Conservation (phyloP, 768 basidiomycete genomes). For the Rhodotorula kratochvilovae region DNA sequence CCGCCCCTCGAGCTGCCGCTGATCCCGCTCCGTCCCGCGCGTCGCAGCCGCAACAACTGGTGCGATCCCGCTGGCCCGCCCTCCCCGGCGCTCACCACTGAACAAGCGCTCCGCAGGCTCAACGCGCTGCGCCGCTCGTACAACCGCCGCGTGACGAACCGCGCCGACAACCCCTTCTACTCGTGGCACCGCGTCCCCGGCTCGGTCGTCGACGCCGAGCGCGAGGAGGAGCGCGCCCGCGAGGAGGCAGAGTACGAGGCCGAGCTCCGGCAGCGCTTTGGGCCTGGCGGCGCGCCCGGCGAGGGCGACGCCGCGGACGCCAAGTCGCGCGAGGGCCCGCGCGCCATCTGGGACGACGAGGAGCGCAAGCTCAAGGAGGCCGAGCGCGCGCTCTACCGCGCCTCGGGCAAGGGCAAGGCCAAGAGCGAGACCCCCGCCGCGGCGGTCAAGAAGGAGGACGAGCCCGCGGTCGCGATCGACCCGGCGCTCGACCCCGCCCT, state of each 20-base stretch:
- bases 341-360: slow-evolving; percentile 11
- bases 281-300: neutral
- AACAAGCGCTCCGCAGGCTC: slow-evolving; percentile 1
- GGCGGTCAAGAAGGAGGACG: neutral
- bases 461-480: neutral
- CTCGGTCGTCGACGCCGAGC: slow-evolving; percentile 15
- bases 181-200: slow-evolving; percentile 20
- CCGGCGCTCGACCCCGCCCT: neutral
- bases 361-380: slow-evolving; percentile 16
- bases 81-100: neutral
- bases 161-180: slow-evolving; percentile 35
- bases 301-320: neutral
- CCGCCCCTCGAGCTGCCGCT: no score
- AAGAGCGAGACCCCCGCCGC: neutral
- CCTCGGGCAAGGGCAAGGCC: slow-evolving; percentile 5
- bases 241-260: neutral
- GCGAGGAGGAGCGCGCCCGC: slow-evolving; percentile 7
- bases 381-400: neutral
- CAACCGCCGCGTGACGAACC: slow-evolving; percentile 21
- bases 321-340: neutral
- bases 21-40: neutral
- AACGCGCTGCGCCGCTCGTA: slow-evolving; percentile 31
- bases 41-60: slow-evolving; percentile 6
- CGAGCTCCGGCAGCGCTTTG: neutral
- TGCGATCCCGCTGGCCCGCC: neutral